Evolutionary conservation across 345 rosid genomes (phyloP), one percentile per base, ranked within the genome.

Genomic region (Linum trigynum): DNA sequence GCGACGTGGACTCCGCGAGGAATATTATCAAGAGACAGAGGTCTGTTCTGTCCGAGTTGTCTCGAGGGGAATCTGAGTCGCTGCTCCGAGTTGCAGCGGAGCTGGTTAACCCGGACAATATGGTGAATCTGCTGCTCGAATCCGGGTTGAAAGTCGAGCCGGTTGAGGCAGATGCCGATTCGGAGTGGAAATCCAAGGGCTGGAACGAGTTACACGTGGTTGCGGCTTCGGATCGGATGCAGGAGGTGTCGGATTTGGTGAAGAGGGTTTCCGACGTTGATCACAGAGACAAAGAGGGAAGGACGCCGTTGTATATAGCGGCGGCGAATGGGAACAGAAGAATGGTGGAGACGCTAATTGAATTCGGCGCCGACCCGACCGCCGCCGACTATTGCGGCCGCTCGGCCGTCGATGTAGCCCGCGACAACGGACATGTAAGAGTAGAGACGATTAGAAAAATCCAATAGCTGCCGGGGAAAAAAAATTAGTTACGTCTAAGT

Each of bases 111-210:
- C 67, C 82, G 37, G 80, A 74, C 58, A 55, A 15, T 15, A 77
- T 84, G 86, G 83, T 80, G 56, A 55, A 68, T 59, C 50, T 82
- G 71, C 79, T 84, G 61, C 75, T 75, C 5, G 84, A 68, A 38
- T 76, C 81, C 7, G 89, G 86, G 63, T 67, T 78, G 68, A 72
- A 71, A 56, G 38, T 69, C 36, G 75, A 59, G 12, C 2, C 56
- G 5, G 64, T 38, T n/a, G 7, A 41, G 5, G 43, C 45, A 35
- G 9, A 23, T 23, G 62, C 39, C 23, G 77, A 57, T 40, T 12
- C 68, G 14, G 56, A 57, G 50, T 35, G 67, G 75, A 65, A 53
- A 53, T 72, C 72, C 2, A 71, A 73, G 53, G 80, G 75, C 5
- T 82, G 80, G 82, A 77, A 45, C 10, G 80, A 75, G 53, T 36